Conservation (phyloP, 768 basidiomycete species). For the Podaxis carcinomalis region DNA sequence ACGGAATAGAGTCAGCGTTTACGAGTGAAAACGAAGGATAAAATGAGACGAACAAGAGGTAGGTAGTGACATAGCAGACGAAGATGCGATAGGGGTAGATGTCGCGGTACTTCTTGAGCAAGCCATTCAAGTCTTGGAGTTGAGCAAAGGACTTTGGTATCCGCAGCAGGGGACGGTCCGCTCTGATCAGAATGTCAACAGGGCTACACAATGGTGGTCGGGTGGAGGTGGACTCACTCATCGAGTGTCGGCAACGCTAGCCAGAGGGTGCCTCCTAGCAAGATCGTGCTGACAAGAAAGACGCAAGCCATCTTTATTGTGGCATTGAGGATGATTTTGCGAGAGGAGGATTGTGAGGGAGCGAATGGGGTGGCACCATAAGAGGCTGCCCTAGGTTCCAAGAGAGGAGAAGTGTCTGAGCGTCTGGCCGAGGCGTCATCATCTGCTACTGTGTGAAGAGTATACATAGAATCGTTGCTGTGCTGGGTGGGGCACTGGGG, state of each 20-base stretch:
- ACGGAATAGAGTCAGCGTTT: not conserved
- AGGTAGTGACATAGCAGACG: conserved; percentile 83
- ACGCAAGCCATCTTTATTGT: conserved; percentile 80
- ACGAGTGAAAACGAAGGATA: conserved; percentile 4
- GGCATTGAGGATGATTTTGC: conserved; percentile 70
- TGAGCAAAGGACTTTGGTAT: conserved; percentile 88
- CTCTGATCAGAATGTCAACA: conserved; percentile 35
- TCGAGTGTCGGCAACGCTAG: conserved; percentile 76
- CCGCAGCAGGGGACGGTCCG: conserved; percentile 69
- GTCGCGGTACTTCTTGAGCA: conserved; percentile 89
- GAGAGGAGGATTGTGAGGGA: conserved; percentile 36
- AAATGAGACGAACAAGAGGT: conserved; percentile 73
- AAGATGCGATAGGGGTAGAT: conserved; percentile 85
- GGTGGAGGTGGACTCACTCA: conserved; percentile 45
- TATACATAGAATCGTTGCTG: conserved; percentile 44
- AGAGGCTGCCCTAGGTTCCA: conserved; percentile 36
- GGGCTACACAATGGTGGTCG: conserved; percentile 5
- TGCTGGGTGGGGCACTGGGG: conserved; percentile 14
- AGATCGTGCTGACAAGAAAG: conserved; percentile 61
- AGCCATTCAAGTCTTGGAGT: conserved; percentile 77
- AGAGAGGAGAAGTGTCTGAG: conserved; percentile 36
- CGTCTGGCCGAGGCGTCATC: conserved; percentile 19
- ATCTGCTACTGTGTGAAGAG: conserved; percentile 54
- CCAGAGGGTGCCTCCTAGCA: conserved; percentile 79
- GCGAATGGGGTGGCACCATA: conserved; percentile 51